Evolutionary conservation across 2,329 filamentous ascomycete species (phyloP).

Genomic region (Nothophoma quercina): DNA sequence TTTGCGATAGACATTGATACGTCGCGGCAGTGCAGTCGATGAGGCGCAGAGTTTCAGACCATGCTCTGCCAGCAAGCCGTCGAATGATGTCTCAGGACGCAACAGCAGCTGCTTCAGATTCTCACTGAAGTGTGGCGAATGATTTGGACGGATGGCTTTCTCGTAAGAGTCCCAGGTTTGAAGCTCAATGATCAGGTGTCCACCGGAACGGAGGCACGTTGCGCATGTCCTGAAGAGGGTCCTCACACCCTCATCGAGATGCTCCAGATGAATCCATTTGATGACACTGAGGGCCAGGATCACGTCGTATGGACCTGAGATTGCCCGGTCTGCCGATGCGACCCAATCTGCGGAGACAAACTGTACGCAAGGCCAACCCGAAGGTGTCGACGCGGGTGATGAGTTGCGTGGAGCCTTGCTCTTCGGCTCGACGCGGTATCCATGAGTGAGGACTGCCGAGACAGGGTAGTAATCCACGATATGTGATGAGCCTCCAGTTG

Average conservation of each 20-base stretch:
- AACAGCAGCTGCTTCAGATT: slow-evolving; percentile 35
- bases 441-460: slow-evolving; percentile 45
- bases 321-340: slow-evolving; percentile 32
- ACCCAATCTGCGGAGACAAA: slow-evolving; percentile 48
- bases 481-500: slow-evolving; percentile 21
- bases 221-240: slow-evolving; percentile 45
- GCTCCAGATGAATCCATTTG: slow-evolving; percentile 51
- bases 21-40: slow-evolving; percentile 41
- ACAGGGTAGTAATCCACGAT: slow-evolving; percentile 47
- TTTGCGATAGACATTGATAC: slow-evolving; percentile 47
- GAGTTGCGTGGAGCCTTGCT: slow-evolving; percentile 20
- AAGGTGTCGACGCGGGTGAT: slow-evolving; percentile 23
- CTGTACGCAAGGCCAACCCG: slow-evolving; percentile 36
- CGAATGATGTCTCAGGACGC: slow-evolving; percentile 47
- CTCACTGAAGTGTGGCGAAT: slow-evolving; percentile 43
- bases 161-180: slow-evolving; percentile 49
- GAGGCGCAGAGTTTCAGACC: slow-evolving; percentile 38
- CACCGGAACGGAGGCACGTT: slow-evolving; percentile 36
- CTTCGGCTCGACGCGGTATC: slow-evolving; percentile 40
- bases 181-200: slow-evolving; percentile 45
- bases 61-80: slow-evolving; percentile 36
- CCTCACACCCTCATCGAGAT: slow-evolving; percentile 43
- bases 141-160: slow-evolving; percentile 43
- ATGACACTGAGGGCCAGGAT: slow-evolving; percentile 51
- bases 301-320: slow-evolving; percentile 41